These are phyloP conservation scores for Entomophthora muscae DNA, from an alignment of 371 early-diverging fungal species.

Conservation along the genomic window DNA sequence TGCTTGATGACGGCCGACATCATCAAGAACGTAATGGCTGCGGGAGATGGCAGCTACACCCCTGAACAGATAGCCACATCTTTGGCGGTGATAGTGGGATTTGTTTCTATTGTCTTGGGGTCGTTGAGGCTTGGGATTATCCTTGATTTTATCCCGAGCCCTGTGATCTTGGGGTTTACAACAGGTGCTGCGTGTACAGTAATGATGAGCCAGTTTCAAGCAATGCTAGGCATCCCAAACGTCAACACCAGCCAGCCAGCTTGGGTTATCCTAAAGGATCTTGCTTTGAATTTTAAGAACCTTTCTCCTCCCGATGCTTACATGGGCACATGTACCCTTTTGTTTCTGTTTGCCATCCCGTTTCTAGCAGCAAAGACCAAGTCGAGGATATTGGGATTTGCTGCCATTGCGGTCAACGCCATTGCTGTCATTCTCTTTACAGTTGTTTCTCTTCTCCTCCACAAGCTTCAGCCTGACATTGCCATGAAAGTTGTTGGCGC, in stretches of 20 bases:
- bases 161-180: no score
- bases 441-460: slow-evolving; percentile 15
- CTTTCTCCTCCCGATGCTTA: no score
- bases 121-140: no score
- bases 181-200: no score
- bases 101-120: no score
- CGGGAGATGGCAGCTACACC: background rate
- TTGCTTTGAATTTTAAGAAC: slow-evolving; percentile 11
- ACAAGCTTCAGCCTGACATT: slow-evolving; percentile 15
- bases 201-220: slow-evolving; percentile 45
- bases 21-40: slow-evolving; percentile 19
- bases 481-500: background rate
- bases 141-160: no score
- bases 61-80: background rate
- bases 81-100: slow-evolving; percentile 17
- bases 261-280: background rate
- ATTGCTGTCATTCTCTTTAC: no score
- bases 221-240: slow-evolving; percentile 45
- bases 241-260: slow-evolving; percentile 28
- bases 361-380: slow-evolving; percentile 16
- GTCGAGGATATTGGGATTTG: slow-evolving; percentile 24
- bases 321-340: no score
- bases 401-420: slow-evolving; percentile 28
- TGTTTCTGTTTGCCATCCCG: no score
- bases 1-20: slow-evolving; percentile 54